These are phyloP conservation scores for Xylaria palmicola DNA, from an alignment of 495 filamentous ascomycete species.

Conservation along the genomic window DNA sequence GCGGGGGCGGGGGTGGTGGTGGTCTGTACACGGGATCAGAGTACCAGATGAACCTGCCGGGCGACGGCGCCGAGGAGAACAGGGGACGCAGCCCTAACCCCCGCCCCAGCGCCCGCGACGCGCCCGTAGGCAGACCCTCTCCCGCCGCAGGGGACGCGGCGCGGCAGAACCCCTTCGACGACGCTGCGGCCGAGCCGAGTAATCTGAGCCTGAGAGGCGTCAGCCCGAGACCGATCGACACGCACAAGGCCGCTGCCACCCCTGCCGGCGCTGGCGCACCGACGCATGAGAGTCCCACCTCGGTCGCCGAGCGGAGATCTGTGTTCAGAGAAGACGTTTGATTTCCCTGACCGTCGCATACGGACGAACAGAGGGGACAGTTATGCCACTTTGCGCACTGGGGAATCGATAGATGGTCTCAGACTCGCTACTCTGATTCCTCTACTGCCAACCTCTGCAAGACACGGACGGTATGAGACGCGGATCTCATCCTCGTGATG, in stretches of 20 bases:
- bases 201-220: conserved; percentile 55
- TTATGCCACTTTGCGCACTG: too few relatives aligned
- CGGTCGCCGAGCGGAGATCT: conserved; percentile 41
- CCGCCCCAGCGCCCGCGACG: conserved; percentile 21
- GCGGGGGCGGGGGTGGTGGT: not conserved
- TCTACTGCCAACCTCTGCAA: too few relatives aligned
- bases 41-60: conserved; percentile 16
- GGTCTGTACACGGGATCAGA: conserved; percentile 6
- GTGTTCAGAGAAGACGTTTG: conserved; percentile 54
- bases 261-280: conserved; percentile 25
- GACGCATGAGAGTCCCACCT: conserved; percentile 38
- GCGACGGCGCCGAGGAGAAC: conserved; percentile 34
- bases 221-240: conserved; percentile 55
- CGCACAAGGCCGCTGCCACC: conserved; percentile 20
- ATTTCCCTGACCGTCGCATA: not conserved
- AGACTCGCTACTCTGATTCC: too few relatives aligned
- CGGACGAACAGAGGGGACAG: too few relatives aligned
- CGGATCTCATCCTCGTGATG: too few relatives aligned
- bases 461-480: too few relatives aligned
- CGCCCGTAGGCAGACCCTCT: not conserved
- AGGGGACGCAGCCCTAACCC: conserved; percentile 48
- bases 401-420: too few relatives aligned
- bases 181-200: conserved; percentile 54
- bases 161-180: conserved; percentile 55
- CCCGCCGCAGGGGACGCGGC: conserved; percentile 22